phyloP scores from a whole-genome alignment of 2,329 filamentous ascomycete species.

The Stachybotrys elegans region DNA sequence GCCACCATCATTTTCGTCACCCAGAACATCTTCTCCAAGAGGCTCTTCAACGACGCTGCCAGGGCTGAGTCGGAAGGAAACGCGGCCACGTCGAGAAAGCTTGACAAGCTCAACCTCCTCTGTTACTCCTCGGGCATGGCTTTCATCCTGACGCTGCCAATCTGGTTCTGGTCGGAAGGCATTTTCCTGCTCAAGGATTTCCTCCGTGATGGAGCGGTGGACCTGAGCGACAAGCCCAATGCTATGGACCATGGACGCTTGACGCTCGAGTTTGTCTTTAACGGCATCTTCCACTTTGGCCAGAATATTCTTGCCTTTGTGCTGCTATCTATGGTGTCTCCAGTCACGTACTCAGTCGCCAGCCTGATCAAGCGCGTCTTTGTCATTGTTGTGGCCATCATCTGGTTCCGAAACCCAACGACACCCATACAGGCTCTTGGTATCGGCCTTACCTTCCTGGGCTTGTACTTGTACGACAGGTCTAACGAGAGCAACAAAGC shows the following conservation, averaged over 20 bases:
- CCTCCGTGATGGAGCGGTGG: conserved; percentile 72
- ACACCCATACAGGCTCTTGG: conserved; percentile 78
- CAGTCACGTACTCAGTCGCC: conserved; percentile 95
- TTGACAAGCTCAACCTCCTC: conserved; percentile 93
- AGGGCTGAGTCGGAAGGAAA: conserved; percentile 72
- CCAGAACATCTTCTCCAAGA: conserved; percentile 98
- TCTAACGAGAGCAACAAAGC: conserved; percentile 84
- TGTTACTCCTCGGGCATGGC: conserved; percentile 96
- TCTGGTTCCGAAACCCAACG: conserved; percentile 93
- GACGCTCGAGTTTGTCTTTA: conserved; percentile 87
- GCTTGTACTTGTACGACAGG: conserved; percentile 92
- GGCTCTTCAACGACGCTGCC: conserved; percentile 91
- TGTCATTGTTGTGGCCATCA: conserved; percentile 87
- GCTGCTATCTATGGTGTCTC: conserved; percentile 85
- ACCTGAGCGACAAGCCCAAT: conserved; percentile 53
- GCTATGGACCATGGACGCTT: conserved; percentile 71
- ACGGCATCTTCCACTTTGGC: conserved; percentile 92
- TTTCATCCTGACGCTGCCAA: conserved; percentile 79
- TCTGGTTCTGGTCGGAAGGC: conserved; percentile 93
- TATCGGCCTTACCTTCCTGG: conserved; percentile 83
- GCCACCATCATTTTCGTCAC: conserved; percentile 95
- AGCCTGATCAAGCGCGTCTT: conserved; percentile 96
- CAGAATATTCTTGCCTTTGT: conserved; percentile 96
- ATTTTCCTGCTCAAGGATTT: conserved; percentile 73
- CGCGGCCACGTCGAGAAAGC: conserved; percentile 62